A percentile compares a stretch with the other conserved stretches of the same genome.
phyloP scores from a whole-genome alignment of 192 early-diverging fungal species.

The Coemansia sp. region DNA sequence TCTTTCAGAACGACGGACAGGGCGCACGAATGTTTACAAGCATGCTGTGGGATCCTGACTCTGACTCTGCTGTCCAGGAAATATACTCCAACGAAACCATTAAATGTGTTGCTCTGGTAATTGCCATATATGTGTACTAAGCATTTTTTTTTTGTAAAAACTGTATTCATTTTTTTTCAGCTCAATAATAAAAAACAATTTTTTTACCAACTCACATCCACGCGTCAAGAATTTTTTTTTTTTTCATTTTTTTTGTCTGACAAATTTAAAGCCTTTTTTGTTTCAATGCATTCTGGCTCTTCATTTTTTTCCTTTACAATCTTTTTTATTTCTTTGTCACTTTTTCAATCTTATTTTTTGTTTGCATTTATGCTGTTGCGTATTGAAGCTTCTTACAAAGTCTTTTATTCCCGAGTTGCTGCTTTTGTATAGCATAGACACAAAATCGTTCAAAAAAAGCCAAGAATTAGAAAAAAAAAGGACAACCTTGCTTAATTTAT shows the following conservation, averaged over 20 bases:
- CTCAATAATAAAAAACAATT: neutral
- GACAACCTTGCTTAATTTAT: neutral
- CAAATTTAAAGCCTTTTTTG: neutral
- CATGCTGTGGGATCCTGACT: conserved; percentile 29
- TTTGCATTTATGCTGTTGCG: neutral
- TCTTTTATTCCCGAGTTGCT: neutral
- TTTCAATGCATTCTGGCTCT: neutral
- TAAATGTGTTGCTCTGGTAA: conserved; percentile 34
- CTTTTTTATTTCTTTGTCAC: neutral
- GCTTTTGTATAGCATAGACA: neutral
- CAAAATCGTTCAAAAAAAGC: neutral
- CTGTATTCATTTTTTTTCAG: neutral
- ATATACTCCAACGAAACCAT: conserved; percentile 21
- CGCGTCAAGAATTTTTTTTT: conserved; percentile 12
- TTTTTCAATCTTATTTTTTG: neutral
- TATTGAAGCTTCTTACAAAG: too few species aligned
- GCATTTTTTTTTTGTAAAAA: neutral
- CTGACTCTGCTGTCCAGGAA: conserved; percentile 29
- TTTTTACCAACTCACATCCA: neutral
- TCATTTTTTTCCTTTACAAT: neutral
- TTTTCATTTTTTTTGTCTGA: conserved; percentile 3
- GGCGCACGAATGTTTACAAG: conserved; percentile 38
- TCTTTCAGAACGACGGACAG: conserved; percentile 39
- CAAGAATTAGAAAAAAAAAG: neutral
- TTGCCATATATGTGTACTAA: conserved; percentile 28